phyloP scores from a whole-genome alignment of 1,284 basidiomycete species.

The Termitomyces sp. region DNA sequence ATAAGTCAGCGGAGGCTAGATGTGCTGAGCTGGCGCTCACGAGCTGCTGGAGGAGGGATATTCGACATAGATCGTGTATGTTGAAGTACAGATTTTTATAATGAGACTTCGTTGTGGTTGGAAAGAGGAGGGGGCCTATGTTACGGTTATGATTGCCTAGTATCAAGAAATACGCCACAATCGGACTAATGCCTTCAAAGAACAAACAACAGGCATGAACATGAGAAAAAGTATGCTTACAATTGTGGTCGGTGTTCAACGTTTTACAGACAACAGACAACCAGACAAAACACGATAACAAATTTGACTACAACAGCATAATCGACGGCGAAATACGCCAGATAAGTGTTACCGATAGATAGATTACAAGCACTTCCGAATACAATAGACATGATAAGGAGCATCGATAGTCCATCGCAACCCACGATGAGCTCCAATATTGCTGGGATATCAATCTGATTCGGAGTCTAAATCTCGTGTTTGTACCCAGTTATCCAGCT shows the following conservation, averaged over 20 bases:
- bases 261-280: not conserved
- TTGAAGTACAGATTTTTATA: not conserved
- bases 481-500: constrained; percentile 33
- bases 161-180: not conserved
- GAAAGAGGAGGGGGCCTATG: not conserved
- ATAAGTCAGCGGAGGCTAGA: not conserved
- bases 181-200: not conserved
- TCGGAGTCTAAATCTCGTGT: constrained; percentile 15
- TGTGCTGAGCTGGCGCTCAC: constrained; percentile 8
- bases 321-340: not conserved
- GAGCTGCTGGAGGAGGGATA: constrained; percentile 12
- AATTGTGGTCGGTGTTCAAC: not conserved
- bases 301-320: too few relatives aligned
- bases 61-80: not conserved
- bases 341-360: not conserved
- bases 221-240: not conserved
- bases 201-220: not conserved
- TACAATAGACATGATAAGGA: not conserved
- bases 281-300: not conserved
- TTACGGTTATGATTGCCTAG: constrained; percentile 2
- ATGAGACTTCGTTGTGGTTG: not conserved
- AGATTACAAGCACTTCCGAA: not conserved
- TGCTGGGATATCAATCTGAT: not conserved
- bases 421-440: not conserved
- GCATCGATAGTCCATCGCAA: not conserved